Base-by-base conservation (phyloP, 2,329 filamentous ascomycete genomes). In the Tothia fuscella region DNA sequence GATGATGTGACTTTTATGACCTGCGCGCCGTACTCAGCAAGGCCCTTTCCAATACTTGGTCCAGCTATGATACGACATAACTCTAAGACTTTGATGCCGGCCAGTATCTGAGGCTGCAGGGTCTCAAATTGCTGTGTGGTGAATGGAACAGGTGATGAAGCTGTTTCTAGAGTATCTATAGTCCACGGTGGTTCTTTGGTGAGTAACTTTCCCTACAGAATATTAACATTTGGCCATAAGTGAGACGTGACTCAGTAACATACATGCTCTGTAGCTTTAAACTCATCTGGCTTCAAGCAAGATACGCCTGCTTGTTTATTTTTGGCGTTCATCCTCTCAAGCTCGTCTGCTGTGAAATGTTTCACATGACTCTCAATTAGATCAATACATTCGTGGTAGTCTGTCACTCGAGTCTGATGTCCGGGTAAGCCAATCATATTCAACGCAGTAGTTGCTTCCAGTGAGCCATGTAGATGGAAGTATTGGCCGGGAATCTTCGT, bases 61-160 rank as follows among this genome's bases (percentile, higher is more conserved):
- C 80, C 81, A 3, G 82, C 82, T 48, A 87, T 84, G 51, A 86
- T 78, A 30, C 81, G 76, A 53, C 80, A 82, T 22, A 87, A 62
- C 53, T 88, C 82, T 4, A 87, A 68, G 5, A 87, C 80, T 48
- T 79, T 80, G 55, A 86, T 68, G 0, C 81, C 81, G 5, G 53
- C 67, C 45, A 63, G 76, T 50, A 50, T 56, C 33, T 60, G 52
- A 34, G 58, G 52, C 42, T 57, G 60, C 45, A 53, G 38, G 10
- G 44, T 14, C 51, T 58, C 20, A 53, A 53, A 7, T 51, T 9
- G 53, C 44, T 39, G 75, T 51, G 5, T 62, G 59, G 54, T 52
- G 26, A 78, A 61, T 0, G 70, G 63, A 3, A 58, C 55, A 6
- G 68, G 66, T 3, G 69, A 67, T 3, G 76, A 73, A 5, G 59